A percentile compares a stretch with the other conserved stretches of the same genome.
These are phyloP conservation scores for Ceriops decandra DNA, from an alignment of 345 rosid genomes.

Conservation along the genomic window DNA sequence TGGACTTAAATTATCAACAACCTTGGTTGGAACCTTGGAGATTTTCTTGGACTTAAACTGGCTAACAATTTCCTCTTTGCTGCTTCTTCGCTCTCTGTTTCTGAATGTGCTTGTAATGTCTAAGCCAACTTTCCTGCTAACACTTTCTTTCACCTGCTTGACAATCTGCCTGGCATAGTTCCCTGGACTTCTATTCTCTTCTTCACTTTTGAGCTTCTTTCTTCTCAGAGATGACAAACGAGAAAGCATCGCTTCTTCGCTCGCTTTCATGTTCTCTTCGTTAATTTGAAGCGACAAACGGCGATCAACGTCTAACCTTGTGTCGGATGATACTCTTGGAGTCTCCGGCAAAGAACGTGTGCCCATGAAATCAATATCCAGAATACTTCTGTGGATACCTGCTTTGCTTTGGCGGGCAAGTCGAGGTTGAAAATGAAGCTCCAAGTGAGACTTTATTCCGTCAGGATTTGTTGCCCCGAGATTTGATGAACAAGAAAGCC, in stretches of 20 bases:
- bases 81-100: conserved; percentile 38
- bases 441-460: conserved; percentile 12
- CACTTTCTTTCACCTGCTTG: conserved; percentile 72
- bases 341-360: conserved; percentile 80
- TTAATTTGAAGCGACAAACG: conserved; percentile 74
- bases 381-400: conserved; percentile 25
- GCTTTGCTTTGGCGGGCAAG: conserved; percentile 27
- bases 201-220: conserved; percentile 46
- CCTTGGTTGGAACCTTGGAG: conserved; percentile 29
- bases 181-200: conserved; percentile 58
- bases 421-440: conserved; percentile 18
- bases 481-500: conserved; percentile 27
- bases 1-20: conserved; percentile 31
- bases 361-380: conserved; percentile 38
- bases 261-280: conserved; percentile 49
- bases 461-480: conserved; percentile 24
- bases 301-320: conserved; percentile 70
- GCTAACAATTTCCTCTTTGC: conserved; percentile 33
- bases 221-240: conserved; percentile 38
- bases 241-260: conserved; percentile 37
- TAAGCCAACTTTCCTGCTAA: conserved; percentile 55
- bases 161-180: conserved; percentile 67
- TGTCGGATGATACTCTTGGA: conserved; percentile 68
- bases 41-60: conserved; percentile 45
- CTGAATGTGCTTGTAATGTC: conserved; percentile 71